Percentiles rank a stretch among this genome's conserved stretches.
These are phyloP conservation scores for Sclerotinia spermophila DNA, from an alignment of 2,329 filamentous ascomycete genomes.

Conservation along the genomic window DNA sequence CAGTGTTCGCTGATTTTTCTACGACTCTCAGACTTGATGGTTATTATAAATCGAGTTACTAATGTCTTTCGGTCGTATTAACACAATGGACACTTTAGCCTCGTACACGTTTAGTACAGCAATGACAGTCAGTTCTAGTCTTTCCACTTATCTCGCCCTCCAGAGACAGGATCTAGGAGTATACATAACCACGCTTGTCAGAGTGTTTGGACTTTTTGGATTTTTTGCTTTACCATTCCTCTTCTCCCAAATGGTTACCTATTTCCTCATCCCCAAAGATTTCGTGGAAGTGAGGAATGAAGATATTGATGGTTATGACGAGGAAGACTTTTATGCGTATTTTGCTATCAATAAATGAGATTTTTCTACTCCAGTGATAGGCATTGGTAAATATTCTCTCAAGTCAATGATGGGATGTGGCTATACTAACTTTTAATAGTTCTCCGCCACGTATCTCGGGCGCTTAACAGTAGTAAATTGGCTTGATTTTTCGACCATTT, in stretches of 20 bases:
- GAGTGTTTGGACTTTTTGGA: neutral
- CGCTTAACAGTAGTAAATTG: neutral
- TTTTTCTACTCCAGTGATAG: neutral
- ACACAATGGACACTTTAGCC: neutral
- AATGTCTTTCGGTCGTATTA: neutral
- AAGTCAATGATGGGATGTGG: no score
- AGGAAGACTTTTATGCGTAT: neutral
- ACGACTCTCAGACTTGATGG: neutral
- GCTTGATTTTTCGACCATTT: neutral
- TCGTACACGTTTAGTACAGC: neutral
- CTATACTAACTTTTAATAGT: neutral
- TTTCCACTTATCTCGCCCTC: neutral
- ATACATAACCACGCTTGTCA: neutral
- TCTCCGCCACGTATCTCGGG: neutral
- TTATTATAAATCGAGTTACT: neutral
- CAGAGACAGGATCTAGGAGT: neutral
- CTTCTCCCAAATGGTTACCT: neutral
- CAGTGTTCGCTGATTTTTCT: neutral
- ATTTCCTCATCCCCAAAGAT: slow-evolving; percentile 1
- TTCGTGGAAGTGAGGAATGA: slow-evolving; percentile 5
- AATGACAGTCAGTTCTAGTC: neutral
- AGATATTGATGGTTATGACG: slow-evolving; percentile 8
- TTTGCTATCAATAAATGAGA: neutral
- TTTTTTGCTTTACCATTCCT: neutral
- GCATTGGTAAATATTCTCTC: neutral